Evolutionary conservation across 306 rosid genomes (phyloP).

Genomic region (Pyrus betulifolia): DNA sequence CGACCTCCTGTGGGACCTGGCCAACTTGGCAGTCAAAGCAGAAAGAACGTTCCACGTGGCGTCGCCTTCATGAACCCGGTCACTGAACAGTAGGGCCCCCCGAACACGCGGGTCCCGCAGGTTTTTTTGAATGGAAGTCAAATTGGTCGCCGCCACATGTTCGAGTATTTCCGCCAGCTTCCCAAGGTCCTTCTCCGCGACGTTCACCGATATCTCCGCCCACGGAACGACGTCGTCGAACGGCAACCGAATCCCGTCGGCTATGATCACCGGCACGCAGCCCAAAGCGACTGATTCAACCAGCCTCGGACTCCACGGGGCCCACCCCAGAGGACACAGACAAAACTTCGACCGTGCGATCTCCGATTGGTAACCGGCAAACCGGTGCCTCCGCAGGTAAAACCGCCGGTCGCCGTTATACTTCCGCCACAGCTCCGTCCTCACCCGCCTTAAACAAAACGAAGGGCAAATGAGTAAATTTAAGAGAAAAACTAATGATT

Average conservation of each 20-base stretch:
- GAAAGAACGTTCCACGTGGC: slow-evolving; percentile 84
- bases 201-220: slow-evolving; percentile 71
- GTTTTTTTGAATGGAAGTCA: slow-evolving; percentile 50
- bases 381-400: slow-evolving; percentile 59
- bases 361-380: slow-evolving; percentile 83
- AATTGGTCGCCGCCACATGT: slow-evolving; percentile 73
- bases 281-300: slow-evolving; percentile 82
- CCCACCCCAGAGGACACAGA: slow-evolving; percentile 91
- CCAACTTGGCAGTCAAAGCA: slow-evolving; percentile 38
- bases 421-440: slow-evolving; percentile 72
- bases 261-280: slow-evolving; percentile 84
- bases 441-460: slow-evolving; percentile 41
- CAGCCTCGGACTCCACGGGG: slow-evolving; percentile 96
- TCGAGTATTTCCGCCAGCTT: slow-evolving; percentile 52
- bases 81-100: slow-evolving; percentile 56
- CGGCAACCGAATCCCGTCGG: slow-evolving; percentile 75
- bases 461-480: slow-evolving; percentile 16
- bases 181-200: slow-evolving; percentile 72
- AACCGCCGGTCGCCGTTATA: slow-evolving; percentile 64
- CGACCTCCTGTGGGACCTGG: slow-evolving; percentile 37
- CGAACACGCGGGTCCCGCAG: slow-evolving; percentile 51
- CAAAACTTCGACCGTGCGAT: slow-evolving; percentile 77
- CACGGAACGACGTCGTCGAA: slow-evolving; percentile 53
- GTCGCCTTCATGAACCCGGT: slow-evolving; percentile 51
- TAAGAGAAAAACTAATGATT: not conserved